A percentile compares a stretch with the other conserved stretches of the same genome.
Evolutionary conservation across 1,284 basidiomycete genomes (phyloP).

Genomic region (Meira nashicola): DNA sequence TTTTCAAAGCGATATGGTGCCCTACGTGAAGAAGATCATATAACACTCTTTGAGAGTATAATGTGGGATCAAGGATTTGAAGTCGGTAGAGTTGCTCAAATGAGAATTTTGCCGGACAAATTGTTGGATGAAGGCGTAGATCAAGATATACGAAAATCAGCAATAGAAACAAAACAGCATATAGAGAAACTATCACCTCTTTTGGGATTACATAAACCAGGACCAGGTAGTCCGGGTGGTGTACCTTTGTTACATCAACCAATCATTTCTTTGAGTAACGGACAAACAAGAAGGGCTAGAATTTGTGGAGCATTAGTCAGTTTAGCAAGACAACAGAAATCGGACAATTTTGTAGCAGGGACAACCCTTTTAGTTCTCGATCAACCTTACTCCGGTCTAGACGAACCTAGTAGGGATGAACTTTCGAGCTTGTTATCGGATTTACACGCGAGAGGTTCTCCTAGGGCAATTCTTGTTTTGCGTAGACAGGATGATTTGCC

Average conservation of each 20-base stretch:
- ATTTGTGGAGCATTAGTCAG: conserved; percentile 73
- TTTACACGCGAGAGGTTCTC: conserved; percentile 58
- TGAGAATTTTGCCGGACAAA: conserved; percentile 37
- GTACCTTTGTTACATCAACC: conserved; percentile 28
- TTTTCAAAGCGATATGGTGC: conserved; percentile 46
- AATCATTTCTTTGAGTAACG: conserved; percentile 70
- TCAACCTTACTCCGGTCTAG: conserved; percentile 37
- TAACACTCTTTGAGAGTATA: conserved; percentile 44
- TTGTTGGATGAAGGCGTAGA: conserved; percentile 15
- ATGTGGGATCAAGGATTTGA: conserved; percentile 37
- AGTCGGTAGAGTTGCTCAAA: conserved; percentile 31
- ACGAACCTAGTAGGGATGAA: conserved; percentile 21
- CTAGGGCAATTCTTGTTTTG: conserved; percentile 70
- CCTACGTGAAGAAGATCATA: conserved; percentile 40
- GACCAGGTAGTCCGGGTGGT: background rate
- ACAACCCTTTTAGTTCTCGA: conserved; percentile 44
- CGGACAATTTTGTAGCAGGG: background rate
- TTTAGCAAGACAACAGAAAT: background rate
- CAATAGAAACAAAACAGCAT: conserved; percentile 14
- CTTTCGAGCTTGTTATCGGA: conserved; percentile 56
- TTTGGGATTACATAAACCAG: conserved; percentile 22
- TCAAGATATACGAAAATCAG: conserved; percentile 13
- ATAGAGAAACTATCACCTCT: conserved; percentile 32
- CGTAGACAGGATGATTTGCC: conserved; percentile 76
- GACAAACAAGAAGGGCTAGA: conserved; percentile 81